These are phyloP conservation scores for Rauvolfia tetraphylla DNA, from an alignment of 257 asterid species.

Conservation along the genomic window DNA sequence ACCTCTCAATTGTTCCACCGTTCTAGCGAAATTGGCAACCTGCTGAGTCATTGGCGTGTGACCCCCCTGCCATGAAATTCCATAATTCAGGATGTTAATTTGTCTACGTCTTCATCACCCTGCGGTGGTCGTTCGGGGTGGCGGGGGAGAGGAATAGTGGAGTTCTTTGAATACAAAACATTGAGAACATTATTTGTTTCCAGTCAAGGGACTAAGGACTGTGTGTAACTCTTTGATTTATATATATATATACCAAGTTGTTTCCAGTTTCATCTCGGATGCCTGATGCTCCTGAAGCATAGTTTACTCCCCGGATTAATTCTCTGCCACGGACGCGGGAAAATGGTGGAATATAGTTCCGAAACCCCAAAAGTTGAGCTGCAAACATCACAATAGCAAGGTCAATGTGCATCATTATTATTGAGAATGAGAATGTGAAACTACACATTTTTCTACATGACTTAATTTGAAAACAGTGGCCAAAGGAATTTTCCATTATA, in stretches of 20 bases:
- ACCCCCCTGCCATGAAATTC: conserved; percentile 47
- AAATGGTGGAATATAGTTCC: conserved; percentile 67
- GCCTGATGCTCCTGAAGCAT: conserved; percentile 91
- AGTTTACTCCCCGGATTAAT: conserved; percentile 65
- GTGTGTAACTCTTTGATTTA: too few relatives aligned
- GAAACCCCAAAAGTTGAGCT: conserved; percentile 85
- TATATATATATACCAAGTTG: conserved; percentile 67
- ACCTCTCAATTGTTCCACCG: conserved; percentile 53
- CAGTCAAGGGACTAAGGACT: too few relatives aligned
- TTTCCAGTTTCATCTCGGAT: conserved; percentile 92
- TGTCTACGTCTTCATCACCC: too few relatives aligned
- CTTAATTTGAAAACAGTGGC: too few relatives aligned
- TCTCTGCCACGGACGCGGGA: conserved; percentile 52
- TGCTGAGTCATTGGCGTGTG: conserved; percentile 78
- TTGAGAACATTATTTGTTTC: too few relatives aligned
- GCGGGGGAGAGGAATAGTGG: neutral
- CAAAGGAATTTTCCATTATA: too few relatives aligned
- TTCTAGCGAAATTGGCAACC: conserved; percentile 53
- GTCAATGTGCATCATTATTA: neutral
- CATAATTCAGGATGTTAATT: neutral
- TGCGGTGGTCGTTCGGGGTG: neutral
- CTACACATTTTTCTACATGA: too few relatives aligned
- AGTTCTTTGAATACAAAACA: too few relatives aligned
- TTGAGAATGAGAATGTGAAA: neutral
- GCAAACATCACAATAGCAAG: conserved; percentile 12